These are phyloP conservation scores for Gymnopilus junonius DNA, from an alignment of 768 basidiomycete species.

Conservation along the genomic window DNA sequence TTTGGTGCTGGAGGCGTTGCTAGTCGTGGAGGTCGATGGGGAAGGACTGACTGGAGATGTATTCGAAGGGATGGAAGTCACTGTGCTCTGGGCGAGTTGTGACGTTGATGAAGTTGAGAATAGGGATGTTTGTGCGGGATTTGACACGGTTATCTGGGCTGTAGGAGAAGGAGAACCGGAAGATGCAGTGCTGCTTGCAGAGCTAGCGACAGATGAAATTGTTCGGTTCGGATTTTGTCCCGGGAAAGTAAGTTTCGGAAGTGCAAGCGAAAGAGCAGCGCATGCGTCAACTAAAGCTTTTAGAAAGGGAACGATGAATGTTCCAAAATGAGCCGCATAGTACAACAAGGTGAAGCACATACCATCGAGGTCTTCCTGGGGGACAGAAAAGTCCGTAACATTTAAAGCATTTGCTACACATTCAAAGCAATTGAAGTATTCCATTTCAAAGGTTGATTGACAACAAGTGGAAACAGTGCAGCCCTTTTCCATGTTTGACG, in stretches of 20 bases:
- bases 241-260: conserved; percentile 32
- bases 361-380: conserved; percentile 42
- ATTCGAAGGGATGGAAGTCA: conserved; percentile 1
- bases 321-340: conserved; percentile 23
- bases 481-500: conserved; percentile 17
- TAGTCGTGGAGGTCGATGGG: neutral
- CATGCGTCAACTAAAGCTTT: conserved; percentile 29
- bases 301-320: conserved; percentile 11
- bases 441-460: conserved; percentile 38
- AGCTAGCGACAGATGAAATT: conserved; percentile 4
- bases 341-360: conserved; percentile 34
- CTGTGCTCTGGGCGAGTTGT: conserved; percentile 5
- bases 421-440: conserved; percentile 45
- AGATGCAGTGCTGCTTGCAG: neutral
- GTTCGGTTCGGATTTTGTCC: conserved; percentile 19
- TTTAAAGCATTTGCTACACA: conserved; percentile 39
- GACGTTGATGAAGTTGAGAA: neutral
- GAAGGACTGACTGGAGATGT: neutral
- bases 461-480: conserved; percentile 42
- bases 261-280: conserved; percentile 17
- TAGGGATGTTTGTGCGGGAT: neutral
- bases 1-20: neutral
- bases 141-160: neutral
- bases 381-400: conserved; percentile 31
- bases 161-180: neutral